Evolutionary conservation across 1,284 basidiomycete genomes (phyloP).

Genomic region (Bjerkandera adusta): DNA sequence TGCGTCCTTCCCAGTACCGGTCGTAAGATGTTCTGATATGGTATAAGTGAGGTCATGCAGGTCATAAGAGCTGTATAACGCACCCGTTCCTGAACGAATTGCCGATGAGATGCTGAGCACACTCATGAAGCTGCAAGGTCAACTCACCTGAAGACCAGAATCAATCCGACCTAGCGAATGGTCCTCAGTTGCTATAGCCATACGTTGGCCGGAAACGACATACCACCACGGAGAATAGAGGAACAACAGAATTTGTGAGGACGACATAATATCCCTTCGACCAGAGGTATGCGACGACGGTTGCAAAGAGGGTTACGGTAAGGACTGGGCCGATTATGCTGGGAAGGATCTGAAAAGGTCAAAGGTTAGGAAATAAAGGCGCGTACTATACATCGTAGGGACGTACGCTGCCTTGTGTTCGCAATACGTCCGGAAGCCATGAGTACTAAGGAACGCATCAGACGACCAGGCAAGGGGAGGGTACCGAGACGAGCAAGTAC

Average conservation of each 20-base stretch:
- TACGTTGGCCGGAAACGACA: constrained; percentile 36
- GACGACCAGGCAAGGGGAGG: background rate
- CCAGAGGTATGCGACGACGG: constrained; percentile 55
- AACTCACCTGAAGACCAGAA: constrained; percentile 72
- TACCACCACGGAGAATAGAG: constrained; percentile 87
- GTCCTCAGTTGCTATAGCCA: too few species aligned
- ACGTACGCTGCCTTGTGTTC: constrained; percentile 73
- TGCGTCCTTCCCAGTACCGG: constrained; percentile 83
- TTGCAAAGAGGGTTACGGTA: constrained; percentile 78
- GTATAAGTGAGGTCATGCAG: background rate
- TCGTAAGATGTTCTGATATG: constrained; percentile 70
- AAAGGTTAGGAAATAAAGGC: background rate
- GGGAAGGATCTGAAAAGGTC: constrained; percentile 51
- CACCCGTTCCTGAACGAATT: constrained; percentile 31
- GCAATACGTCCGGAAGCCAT: constrained; percentile 86
- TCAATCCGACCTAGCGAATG: constrained; percentile 64
- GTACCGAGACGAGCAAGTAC: too few species aligned
- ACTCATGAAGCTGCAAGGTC: too few species aligned
- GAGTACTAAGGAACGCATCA: constrained; percentile 60
- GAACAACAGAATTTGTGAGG: constrained; percentile 75
- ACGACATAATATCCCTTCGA: constrained; percentile 51
- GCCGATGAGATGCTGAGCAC: background rate
- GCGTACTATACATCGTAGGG: background rate
- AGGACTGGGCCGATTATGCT: constrained; percentile 78
- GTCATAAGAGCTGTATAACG: constrained; percentile 1